Percentiles rank a stretch among this genome's conserved stretches.
Evolutionary conservation across 2,329 filamentous ascomycete species (phyloP).

Genomic region (Verruconis gallopava): DNA sequence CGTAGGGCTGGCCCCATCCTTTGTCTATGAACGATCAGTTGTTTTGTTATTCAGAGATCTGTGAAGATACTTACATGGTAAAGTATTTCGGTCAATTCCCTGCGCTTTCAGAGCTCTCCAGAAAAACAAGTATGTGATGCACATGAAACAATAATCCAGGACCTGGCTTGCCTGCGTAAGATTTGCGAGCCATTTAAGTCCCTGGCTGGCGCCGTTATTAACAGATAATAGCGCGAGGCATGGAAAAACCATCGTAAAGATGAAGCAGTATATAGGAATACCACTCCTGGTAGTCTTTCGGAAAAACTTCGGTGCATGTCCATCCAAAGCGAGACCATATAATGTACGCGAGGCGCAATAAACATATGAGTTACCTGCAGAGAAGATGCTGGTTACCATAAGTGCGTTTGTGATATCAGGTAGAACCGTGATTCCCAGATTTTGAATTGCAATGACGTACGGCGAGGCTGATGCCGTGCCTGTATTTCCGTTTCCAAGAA

Average conservation of each 20-base stretch:
- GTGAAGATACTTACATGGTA: too few species aligned
- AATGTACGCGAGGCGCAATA: conserved; percentile 31
- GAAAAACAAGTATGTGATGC: conserved; percentile 29
- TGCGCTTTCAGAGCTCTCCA: conserved; percentile 25
- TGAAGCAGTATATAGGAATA: conserved; percentile 29
- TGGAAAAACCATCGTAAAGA: conserved; percentile 24
- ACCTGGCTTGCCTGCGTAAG: conserved; percentile 32
- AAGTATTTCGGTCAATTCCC: conserved; percentile 20
- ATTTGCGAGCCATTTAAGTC: conserved; percentile 31
- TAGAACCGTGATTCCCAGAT: conserved; percentile 39
- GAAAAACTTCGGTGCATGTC: conserved; percentile 27
- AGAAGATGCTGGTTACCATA: conserved; percentile 79
- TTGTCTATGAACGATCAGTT: too few species aligned
- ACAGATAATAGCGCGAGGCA: conserved; percentile 29
- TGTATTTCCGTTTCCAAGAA: conserved; percentile 16
- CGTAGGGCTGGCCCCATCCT: too few species aligned
- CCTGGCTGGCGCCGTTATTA: conserved; percentile 23
- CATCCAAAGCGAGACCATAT: conserved; percentile 28
- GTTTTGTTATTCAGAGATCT: too few species aligned
- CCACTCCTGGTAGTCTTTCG: conserved; percentile 24
- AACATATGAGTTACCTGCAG: conserved; percentile 55
- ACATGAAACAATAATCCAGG: conserved; percentile 32
- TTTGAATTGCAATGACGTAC: conserved; percentile 50
- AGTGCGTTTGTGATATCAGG: conserved; percentile 79
- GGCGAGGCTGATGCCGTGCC: conserved; percentile 45